Conservation (phyloP, 306 rosid species). For the Sphenostylis stenocarpa region DNA sequence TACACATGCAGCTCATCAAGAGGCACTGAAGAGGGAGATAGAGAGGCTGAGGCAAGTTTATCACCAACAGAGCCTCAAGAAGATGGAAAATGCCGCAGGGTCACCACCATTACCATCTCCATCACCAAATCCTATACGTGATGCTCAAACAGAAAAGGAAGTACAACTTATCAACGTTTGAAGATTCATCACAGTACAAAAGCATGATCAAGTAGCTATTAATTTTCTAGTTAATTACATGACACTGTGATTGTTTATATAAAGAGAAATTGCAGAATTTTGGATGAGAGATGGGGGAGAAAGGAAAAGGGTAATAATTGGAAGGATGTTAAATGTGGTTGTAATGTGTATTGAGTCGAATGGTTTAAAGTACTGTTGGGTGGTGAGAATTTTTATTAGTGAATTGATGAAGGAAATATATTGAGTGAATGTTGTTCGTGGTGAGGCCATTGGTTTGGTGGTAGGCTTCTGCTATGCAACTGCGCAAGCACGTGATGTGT, state of each 20-base stretch:
- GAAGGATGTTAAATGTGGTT: not conserved
- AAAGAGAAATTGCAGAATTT: conserved; percentile 34
- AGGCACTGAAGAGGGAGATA: conserved; percentile 92
- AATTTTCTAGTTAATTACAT: not conserved
- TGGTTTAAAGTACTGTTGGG: conserved; percentile 1
- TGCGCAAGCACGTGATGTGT: conserved; percentile 69
- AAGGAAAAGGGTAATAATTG: not conserved
- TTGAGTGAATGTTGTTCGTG: conserved; percentile 22
- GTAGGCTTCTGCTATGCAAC: conserved; percentile 43
- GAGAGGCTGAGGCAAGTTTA: conserved; percentile 88
- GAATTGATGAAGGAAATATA: conserved; percentile 20
- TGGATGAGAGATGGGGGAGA: conserved; percentile 7
- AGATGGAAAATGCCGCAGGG: conserved; percentile 45
- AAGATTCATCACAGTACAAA: not conserved
- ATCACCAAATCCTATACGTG: conserved; percentile 36
- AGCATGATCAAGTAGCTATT: conserved; percentile 18
- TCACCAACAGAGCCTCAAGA: conserved; percentile 69
- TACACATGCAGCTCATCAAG: conserved; percentile 86
- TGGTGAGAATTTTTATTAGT: conserved; percentile 30
- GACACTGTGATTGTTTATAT: conserved; percentile 38
- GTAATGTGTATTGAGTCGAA: conserved; percentile 27
- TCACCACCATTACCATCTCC: conserved; percentile 34
- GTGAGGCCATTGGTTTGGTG: conserved; percentile 35
- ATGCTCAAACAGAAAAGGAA: conserved; percentile 49
- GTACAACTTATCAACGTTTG: conserved; percentile 48